These are phyloP conservation scores for Anethum foeniculum DNA, from an alignment of 140 eudicot species.

Conservation along the genomic window DNA sequence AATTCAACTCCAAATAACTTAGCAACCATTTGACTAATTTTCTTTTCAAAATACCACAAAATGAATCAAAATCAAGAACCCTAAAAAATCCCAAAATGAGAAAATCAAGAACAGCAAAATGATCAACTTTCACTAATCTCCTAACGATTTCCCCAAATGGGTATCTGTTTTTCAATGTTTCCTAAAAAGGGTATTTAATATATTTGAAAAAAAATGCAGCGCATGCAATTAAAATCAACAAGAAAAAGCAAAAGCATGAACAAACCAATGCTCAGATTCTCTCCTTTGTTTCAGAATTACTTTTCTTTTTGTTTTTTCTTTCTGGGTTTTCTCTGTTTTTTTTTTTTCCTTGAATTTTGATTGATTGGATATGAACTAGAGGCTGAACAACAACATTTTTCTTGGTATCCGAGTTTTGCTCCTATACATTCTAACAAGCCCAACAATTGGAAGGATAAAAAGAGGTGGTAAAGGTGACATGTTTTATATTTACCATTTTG, in stretches of 20 bases:
- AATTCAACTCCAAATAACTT: conserved; percentile 20
- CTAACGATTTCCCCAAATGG: conserved; percentile 10
- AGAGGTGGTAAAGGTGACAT: conserved; percentile 13
- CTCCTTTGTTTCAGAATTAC: background rate
- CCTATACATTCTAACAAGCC: conserved; percentile 47
- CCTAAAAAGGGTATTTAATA: conserved; percentile 16
- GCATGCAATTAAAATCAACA: conserved; percentile 1
- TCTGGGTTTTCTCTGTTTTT: conserved; percentile 6
- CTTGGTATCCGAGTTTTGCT: conserved; percentile 47
- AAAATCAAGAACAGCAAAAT: background rate
- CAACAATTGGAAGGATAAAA: conserved; percentile 56
- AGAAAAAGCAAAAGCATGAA: conserved; percentile 16
- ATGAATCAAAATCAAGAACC: background rate
- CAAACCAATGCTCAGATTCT: conserved; percentile 23
- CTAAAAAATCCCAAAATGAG: conserved; percentile 3
- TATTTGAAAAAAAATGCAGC: conserved; percentile 5
- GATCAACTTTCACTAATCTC: background rate
- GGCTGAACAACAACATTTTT: conserved; percentile 18
- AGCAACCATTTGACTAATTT: conserved; percentile 19
- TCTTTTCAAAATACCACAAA: conserved; percentile 12
- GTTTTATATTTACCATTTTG: conserved; percentile 1
- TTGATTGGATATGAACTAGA: conserved; percentile 19
- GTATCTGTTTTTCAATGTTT: conserved; percentile 9
- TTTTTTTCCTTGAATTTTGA: conserved; percentile 7
- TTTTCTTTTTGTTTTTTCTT: conserved; percentile 1